phyloP scores from a whole-genome alignment of 2,329 filamentous ascomycete species.

The Scytalidium sp. region DNA sequence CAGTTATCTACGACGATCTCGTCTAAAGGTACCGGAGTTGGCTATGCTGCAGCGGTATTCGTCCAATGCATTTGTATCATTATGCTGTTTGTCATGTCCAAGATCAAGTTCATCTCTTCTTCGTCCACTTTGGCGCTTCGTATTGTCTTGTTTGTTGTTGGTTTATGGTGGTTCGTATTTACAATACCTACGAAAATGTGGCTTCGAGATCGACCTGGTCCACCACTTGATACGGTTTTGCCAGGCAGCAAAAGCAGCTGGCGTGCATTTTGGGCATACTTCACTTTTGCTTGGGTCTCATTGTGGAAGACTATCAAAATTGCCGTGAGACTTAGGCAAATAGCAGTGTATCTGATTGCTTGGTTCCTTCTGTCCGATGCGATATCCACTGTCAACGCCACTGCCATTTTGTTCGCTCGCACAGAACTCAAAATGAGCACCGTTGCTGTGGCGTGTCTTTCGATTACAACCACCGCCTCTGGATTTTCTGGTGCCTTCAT shows the following conservation, averaged over 20 bases:
- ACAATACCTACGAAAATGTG: constrained; percentile 81
- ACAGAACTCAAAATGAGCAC: constrained; percentile 88
- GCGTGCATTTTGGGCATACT: constrained; percentile 62
- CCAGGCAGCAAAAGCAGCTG: constrained; percentile 13
- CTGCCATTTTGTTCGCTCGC: constrained; percentile 92
- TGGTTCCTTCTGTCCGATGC: constrained; percentile 96
- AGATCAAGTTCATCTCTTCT: constrained; percentile 39
- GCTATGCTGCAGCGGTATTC: constrained; percentile 81
- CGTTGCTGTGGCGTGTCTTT: constrained; percentile 85
- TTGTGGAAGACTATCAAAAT: constrained; percentile 75
- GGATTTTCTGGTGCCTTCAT: constrained; percentile 86
- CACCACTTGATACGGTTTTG: constrained; percentile 53
- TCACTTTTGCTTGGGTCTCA: constrained; percentile 80
- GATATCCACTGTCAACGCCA: constrained; percentile 90
- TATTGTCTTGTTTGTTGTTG: constrained; percentile 79
- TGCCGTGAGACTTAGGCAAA: constrained; percentile 68
- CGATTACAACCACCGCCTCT: constrained; percentile 80
- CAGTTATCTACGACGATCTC: constrained; percentile 85
- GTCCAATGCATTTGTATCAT: constrained; percentile 79
- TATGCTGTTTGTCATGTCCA: constrained; percentile 57
- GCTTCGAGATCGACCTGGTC: constrained; percentile 82
- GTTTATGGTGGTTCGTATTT: constrained; percentile 87
- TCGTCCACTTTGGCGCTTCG: constrained; percentile 83
- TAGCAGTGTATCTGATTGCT: constrained; percentile 74
- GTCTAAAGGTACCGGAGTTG: constrained; percentile 87